A percentile compares a stretch with the other conserved stretches of the same genome.
Conservation (phyloP, 2,329 filamentous ascomycete genomes). For the Aureobasidium sp. region DNA sequence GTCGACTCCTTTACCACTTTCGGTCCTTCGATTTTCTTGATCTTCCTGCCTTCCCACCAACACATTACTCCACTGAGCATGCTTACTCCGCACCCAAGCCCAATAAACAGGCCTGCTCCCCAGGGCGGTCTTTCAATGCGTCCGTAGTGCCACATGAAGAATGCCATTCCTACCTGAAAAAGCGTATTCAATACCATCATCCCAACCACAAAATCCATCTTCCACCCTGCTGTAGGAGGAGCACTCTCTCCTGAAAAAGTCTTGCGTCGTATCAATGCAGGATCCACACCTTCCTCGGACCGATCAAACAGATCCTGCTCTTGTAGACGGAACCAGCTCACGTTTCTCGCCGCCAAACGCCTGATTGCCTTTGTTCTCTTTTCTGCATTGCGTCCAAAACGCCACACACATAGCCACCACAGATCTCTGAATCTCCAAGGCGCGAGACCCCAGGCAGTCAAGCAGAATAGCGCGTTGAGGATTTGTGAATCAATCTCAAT, state of each 20-base stretch:
- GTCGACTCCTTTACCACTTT: not conserved
- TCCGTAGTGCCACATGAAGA: slow-evolving; percentile 64
- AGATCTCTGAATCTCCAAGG: slow-evolving; percentile 80
- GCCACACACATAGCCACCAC: slow-evolving; percentile 50
- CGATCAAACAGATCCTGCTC: not conserved
- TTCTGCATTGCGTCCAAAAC: not conserved
- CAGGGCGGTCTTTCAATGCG: slow-evolving; percentile 60
- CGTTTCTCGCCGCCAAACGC: slow-evolving; percentile 8
- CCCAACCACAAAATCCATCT: slow-evolving; percentile 73
- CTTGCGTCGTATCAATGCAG: not conserved
- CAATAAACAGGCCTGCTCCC: slow-evolving; percentile 74
- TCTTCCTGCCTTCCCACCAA: slow-evolving; percentile 60
- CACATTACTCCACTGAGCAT: slow-evolving; percentile 62
- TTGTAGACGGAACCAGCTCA: slow-evolving; percentile 13
- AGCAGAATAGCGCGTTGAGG: slow-evolving; percentile 75
- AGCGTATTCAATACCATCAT: slow-evolving; percentile 73
- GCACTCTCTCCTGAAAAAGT: slow-evolving; percentile 62
- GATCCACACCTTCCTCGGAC: not conserved
- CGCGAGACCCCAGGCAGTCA: slow-evolving; percentile 75
- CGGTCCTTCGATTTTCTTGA: slow-evolving; percentile 62
- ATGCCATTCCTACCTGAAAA: slow-evolving; percentile 64
- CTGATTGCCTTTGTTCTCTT: not conserved
- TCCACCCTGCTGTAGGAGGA: slow-evolving; percentile 62
- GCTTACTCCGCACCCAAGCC: slow-evolving; percentile 62
- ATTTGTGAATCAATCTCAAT: slow-evolving; percentile 81